A percentile compares a stretch with the other conserved stretches of the same genome.
phyloP scores from a whole-genome alignment of 305 asterid genomes.

The Rubia peregrina region DNA sequence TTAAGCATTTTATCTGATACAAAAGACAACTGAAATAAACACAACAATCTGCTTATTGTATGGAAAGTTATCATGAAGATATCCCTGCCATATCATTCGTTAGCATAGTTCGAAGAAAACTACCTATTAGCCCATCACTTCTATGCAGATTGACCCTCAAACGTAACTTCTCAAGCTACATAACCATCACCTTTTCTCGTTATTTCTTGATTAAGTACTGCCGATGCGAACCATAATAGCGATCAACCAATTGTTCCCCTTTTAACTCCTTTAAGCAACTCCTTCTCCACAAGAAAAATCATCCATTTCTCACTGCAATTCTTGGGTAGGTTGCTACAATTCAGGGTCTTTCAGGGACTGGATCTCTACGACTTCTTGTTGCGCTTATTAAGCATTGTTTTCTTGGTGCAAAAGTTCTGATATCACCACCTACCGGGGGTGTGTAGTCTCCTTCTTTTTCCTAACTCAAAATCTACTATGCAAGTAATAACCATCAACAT shows the following conservation, averaged over 20 bases:
- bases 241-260: slow-evolving; percentile 50
- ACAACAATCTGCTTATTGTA: background rate
- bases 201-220: slow-evolving; percentile 60
- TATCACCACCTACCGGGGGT: slow-evolving; percentile 99
- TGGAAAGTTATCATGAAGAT: too few species aligned
- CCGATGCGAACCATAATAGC: slow-evolving; percentile 75
- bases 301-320: slow-evolving; percentile 8
- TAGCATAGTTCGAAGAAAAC: too few species aligned
- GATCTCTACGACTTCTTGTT: slow-evolving; percentile 90
- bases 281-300: slow-evolving; percentile 47
- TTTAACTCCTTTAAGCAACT: slow-evolving; percentile 29
- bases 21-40: background rate
- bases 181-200: slow-evolving; percentile 26
- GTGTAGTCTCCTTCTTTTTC: slow-evolving; percentile 16
- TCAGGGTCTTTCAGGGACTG: slow-evolving; percentile 99
- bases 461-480: slow-evolving; percentile 10
- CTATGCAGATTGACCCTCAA: slow-evolving; percentile 17
- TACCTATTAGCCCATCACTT: slow-evolving; percentile 10
- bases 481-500: background rate
- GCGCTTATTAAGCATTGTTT: slow-evolving; percentile 80
- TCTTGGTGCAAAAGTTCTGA: slow-evolving; percentile 72
- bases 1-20: background rate
- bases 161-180: slow-evolving; percentile 19
- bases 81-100: too few species aligned
- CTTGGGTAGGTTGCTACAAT: slow-evolving; percentile 71